Evolutionary conservation across 139 green algal species (phyloP).

Genomic region (Micractinium sp.): DNA sequence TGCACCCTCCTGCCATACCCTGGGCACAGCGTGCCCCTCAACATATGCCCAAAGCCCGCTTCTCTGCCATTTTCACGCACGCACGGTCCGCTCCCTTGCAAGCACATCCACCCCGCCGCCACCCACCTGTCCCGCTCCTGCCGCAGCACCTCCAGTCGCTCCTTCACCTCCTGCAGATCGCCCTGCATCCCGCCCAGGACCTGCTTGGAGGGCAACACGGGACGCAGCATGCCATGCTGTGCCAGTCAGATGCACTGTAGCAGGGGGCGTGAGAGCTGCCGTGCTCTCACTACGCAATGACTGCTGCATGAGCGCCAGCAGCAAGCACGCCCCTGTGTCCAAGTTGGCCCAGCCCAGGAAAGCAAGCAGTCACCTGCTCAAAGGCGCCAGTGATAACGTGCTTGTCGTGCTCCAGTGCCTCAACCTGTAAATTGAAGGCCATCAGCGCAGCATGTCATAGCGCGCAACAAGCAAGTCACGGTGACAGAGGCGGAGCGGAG

Average conservation of each 20-base stretch:
- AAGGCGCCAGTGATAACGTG: conserved; percentile 53
- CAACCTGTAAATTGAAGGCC: conserved; percentile 13
- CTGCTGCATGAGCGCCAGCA: too few species aligned
- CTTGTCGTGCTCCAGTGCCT: conserved; percentile 63
- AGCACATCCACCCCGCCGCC: background rate
- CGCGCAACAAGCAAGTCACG: background rate
- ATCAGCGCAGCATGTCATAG: background rate
- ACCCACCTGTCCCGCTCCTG: background rate
- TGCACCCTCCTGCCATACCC: too few species aligned
- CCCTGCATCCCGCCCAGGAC: conserved; percentile 8
- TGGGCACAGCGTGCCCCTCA: background rate
- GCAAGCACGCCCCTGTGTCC: too few species aligned
- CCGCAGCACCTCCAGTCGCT: conserved; percentile 6
- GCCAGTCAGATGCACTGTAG: too few species aligned
- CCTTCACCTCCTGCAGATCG: conserved; percentile 20
- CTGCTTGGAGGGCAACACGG: conserved; percentile 40
- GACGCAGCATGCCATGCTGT: too few species aligned
- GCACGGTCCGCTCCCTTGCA: background rate
- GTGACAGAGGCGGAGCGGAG: too few species aligned
- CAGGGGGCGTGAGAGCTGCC: too few species aligned
- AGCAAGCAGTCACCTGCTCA: conserved; percentile 7
- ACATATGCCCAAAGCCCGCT: background rate
- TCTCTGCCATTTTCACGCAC: too few species aligned
- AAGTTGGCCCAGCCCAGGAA: too few species aligned
- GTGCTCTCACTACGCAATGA: too few species aligned